phyloP scores from a whole-genome alignment of 2,329 filamentous ascomycete genomes.

The Pseudogymnoascus sp. region DNA sequence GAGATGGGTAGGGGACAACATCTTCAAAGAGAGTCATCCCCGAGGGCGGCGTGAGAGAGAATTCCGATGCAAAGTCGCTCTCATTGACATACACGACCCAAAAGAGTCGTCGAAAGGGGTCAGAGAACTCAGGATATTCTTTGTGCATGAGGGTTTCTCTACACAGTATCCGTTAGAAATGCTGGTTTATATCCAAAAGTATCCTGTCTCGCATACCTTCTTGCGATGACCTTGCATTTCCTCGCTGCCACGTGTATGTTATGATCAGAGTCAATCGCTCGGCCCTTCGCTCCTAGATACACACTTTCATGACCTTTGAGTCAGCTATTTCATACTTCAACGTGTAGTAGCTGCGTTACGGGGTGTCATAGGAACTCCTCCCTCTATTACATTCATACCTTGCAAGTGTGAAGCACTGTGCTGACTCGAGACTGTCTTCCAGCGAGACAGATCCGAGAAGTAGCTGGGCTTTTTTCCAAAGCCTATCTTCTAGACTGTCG shows the following conservation, averaged over 20 bases:
- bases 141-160: neutral
- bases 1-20: constrained; percentile 20
- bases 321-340: neutral
- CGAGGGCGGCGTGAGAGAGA: constrained; percentile 24
- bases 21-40: constrained; percentile 27
- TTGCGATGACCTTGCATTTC: constrained; percentile 24
- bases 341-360: neutral
- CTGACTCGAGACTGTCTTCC: constrained; percentile 18
- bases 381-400: constrained; percentile 17
- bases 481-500: neutral
- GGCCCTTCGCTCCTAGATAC: constrained; percentile 21
- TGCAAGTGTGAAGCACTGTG: constrained; percentile 25
- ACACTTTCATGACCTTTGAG: constrained; percentile 14
- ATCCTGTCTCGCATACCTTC: neutral
- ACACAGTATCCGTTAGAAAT: neutral
- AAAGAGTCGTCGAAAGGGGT: constrained; percentile 23
- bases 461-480: constrained; percentile 19
- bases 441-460: constrained; percentile 19
- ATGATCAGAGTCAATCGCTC: constrained; percentile 21
- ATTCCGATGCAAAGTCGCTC: constrained; percentile 26
- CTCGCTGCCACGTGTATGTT: constrained; percentile 23
- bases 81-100: constrained; percentile 28
- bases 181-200: neutral
- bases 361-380: neutral
- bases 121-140: constrained; percentile 13